A percentile compares a stretch with the other conserved stretches of the same genome.
These are phyloP conservation scores for Colletotrichum karsti DNA, from an alignment of 2,329 filamentous ascomycete genomes.

Conservation along the genomic window DNA sequence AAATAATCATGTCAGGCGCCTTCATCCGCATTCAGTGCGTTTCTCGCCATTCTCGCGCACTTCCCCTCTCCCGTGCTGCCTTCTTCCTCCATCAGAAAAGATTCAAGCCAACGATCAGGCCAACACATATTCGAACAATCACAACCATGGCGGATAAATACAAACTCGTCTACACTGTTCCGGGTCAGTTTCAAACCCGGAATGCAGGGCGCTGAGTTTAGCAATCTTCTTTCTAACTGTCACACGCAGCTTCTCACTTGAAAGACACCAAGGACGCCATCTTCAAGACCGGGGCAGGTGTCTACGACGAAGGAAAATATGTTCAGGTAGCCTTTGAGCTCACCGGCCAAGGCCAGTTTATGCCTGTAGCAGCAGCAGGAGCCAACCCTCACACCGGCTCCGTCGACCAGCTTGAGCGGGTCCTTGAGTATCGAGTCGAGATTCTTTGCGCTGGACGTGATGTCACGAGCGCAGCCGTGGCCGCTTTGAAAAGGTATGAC, in stretches of 20 bases:
- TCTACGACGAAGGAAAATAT: slow-evolving; percentile 36
- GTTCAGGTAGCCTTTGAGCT: slow-evolving; percentile 36
- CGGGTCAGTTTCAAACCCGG: background rate
- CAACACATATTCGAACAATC: background rate
- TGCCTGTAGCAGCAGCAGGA: slow-evolving; percentile 44
- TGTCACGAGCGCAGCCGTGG: slow-evolving; percentile 49
- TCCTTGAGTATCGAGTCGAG: slow-evolving; percentile 57
- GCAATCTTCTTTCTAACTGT: background rate
- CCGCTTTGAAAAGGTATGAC: slow-evolving; percentile 57
- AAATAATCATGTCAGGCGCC: background rate
- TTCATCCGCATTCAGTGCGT: background rate
- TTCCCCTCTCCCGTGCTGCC: background rate
- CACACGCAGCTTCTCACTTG: slow-evolving; percentile 23
- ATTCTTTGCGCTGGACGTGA: slow-evolving; percentile 54
- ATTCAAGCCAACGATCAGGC: background rate
- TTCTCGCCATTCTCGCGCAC: background rate
- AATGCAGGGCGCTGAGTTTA: background rate
- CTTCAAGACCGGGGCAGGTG: slow-evolving; percentile 35
- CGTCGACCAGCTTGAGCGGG: slow-evolving; percentile 51
- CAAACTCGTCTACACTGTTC: slow-evolving; percentile 28
- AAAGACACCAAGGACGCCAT: slow-evolving; percentile 33
- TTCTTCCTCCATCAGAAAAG: background rate
- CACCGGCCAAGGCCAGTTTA: slow-evolving; percentile 55
- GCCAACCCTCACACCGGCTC: slow-evolving; percentile 57
- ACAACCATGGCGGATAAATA: slow-evolving; percentile 26